A percentile compares a stretch with the other conserved stretches of the same genome.
phyloP scores from a whole-genome alignment of 495 filamentous ascomycete genomes.

The Penicillium malachiteum region DNA sequence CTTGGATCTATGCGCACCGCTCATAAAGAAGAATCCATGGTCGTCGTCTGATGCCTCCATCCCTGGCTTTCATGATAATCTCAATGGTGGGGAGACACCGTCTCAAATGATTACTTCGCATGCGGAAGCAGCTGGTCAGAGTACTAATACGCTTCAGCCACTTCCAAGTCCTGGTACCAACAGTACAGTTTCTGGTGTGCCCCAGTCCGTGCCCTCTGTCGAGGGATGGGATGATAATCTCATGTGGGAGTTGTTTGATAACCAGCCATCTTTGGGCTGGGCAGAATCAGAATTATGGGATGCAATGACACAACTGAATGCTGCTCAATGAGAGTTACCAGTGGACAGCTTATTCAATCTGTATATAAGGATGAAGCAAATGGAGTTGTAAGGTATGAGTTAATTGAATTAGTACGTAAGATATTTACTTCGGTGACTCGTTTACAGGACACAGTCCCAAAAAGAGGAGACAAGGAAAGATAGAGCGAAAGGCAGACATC shows the following conservation, averaged over 20 bases:
- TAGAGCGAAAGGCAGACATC: conserved; percentile 15
- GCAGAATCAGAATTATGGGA: conserved; percentile 28
- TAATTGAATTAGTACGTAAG: conserved; percentile 21
- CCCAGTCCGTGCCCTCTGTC: conserved; percentile 9
- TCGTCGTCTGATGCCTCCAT: neutral
- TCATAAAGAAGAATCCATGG: conserved; percentile 13
- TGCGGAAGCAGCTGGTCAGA: conserved; percentile 9
- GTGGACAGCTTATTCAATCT: neutral
- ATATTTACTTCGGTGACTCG: conserved; percentile 24
- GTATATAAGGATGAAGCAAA: neutral
- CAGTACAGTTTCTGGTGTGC: conserved; percentile 1
- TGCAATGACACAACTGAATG: conserved; percentile 19
- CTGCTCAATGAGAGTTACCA: too few species aligned
- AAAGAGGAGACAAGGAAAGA: conserved; percentile 12
- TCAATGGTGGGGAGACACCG: neutral
- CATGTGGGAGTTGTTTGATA: conserved; percentile 34
- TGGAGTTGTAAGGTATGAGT: conserved; percentile 4
- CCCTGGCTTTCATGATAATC: neutral
- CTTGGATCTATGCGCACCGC: conserved; percentile 24
- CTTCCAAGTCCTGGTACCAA: conserved; percentile 4
- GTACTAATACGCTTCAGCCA: neutral
- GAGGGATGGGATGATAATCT: conserved; percentile 31
- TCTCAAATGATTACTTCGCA: conserved; percentile 1
- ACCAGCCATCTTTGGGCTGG: conserved; percentile 33
- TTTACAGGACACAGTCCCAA: conserved; percentile 24